Base-by-base conservation (phyloP, 441 rosid genomes). In the Daphne laureola region DNA sequence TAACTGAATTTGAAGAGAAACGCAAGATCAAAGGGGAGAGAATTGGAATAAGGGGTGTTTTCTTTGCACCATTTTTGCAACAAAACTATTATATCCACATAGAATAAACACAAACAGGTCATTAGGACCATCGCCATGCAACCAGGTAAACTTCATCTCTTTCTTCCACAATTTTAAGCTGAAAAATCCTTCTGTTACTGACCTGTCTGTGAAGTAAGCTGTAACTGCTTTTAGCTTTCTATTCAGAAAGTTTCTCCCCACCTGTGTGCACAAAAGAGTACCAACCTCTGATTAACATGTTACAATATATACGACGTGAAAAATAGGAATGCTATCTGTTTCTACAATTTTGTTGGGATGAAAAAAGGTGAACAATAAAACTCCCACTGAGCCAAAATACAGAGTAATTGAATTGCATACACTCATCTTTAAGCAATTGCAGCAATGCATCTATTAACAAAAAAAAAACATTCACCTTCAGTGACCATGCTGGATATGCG, bases 181-280 rank as follows among this genome's bases (percentile, higher is more conserved):
- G 53, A 71, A 58, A 46, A 36, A 51, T 23, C 38, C 18, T 54
- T 31, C 58, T 58, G 35, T 42, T 25, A 43, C 57, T 17, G 38
- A 35, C 44, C 40, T 43, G 25, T 64, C 65, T 31, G 26, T 72
- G 61, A 78, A 89, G 76, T 93, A 93, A 23, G 97, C 98, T 58
- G 97, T 88, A 59, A 89, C 66, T 51, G 93, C 90, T 77, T 93
- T 89, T 65, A 83, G 70, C 80, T 70, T 89, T 55, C 96, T 92
- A 56, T 89, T 81, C 75, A 93, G 63, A 65, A 71, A 87, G 82
- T 87, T 93, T 59, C 76, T 79, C 78, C 89, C 98, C 5, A 84
- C 84, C 96, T 86, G 82, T 61, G 42, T 63, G 51, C 47, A 64
- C 36, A 31, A 31, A 31, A 31, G 6, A 31, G 36, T 31, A 31